Evolutionary conservation across 2,329 filamentous ascomycete species (phyloP).

Genomic region (Fonsecaea erecta): DNA sequence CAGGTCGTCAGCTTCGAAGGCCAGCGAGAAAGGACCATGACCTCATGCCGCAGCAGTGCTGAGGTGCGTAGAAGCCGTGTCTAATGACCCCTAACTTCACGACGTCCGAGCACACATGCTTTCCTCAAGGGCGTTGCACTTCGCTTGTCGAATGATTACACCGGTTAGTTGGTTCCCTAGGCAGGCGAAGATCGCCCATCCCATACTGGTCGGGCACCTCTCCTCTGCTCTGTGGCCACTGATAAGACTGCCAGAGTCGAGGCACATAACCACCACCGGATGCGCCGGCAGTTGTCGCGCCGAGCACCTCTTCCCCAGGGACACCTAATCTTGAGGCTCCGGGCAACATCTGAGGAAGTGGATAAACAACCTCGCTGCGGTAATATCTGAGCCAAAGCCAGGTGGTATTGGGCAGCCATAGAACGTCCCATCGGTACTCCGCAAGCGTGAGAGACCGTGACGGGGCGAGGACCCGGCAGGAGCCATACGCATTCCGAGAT

Average conservation of each 20-base stretch:
- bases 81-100: background rate
- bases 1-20: background rate
- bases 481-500: background rate
- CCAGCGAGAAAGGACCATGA: background rate
- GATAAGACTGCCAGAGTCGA: background rate
- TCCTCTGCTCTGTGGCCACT: background rate
- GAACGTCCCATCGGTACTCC: background rate
- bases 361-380: background rate
- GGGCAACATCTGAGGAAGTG: background rate
- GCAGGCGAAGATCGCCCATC: constrained; percentile 13
- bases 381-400: background rate
- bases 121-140: background rate
- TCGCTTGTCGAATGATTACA: background rate
- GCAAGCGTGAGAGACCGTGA: background rate
- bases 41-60: background rate
- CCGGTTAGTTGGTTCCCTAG: background rate
- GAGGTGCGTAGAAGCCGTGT: background rate
- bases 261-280: background rate
- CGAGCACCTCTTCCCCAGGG: background rate
- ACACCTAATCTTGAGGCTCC: background rate
- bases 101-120: background rate
- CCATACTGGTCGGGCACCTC: constrained; percentile 19
- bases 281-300: background rate
- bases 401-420: constrained; percentile 1
- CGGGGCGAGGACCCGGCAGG: background rate